Conservation (phyloP, 768 basidiomycete species). For the Imleria badia region DNA sequence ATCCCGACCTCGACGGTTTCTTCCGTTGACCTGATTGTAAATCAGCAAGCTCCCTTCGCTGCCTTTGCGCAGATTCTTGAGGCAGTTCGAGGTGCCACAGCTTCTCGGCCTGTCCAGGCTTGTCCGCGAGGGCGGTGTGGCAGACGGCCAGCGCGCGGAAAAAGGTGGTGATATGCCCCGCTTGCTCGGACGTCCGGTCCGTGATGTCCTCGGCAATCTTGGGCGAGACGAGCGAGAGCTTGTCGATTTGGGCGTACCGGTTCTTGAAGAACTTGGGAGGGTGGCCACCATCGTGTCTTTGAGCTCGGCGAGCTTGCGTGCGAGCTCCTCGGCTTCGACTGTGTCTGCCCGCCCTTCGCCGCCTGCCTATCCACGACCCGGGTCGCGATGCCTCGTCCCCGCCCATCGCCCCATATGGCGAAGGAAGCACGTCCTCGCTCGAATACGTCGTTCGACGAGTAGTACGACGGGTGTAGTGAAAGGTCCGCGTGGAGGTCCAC, state of each 20-base stretch:
- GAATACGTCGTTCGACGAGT: slow-evolving; percentile 47
- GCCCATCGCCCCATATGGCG: no score
- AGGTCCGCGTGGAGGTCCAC: slow-evolving; percentile 11
- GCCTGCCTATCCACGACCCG: slow-evolving; percentile 18
- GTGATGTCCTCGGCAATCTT: slow-evolving; percentile 77
- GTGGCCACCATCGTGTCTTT: slow-evolving; percentile 75
- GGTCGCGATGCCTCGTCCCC: slow-evolving; percentile 4
- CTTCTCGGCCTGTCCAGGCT: slow-evolving; percentile 56
- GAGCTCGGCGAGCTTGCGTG: slow-evolving; percentile 56
- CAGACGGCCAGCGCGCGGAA: slow-evolving; percentile 93
- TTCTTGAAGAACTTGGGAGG: slow-evolving; percentile 86
- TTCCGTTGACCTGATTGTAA: not conserved
- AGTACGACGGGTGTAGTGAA: slow-evolving; percentile 52
- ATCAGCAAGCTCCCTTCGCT: not conserved
- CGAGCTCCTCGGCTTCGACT: slow-evolving; percentile 70
- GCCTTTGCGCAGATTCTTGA: not conserved
- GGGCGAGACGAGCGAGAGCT: slow-evolving; percentile 86
- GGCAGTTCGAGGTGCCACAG: slow-evolving; percentile 51
- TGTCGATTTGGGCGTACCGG: slow-evolving; percentile 75
- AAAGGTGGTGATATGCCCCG: slow-evolving; percentile 71
- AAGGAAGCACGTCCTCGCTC: not conserved
- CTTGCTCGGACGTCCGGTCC: slow-evolving; percentile 58
- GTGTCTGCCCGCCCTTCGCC: no score
- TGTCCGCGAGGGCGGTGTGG: slow-evolving; percentile 86
- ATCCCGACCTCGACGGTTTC: not conserved